Evolutionary conservation across 805 yeast genomes (phyloP).

Genomic region (Kazachstania psychrophila): DNA sequence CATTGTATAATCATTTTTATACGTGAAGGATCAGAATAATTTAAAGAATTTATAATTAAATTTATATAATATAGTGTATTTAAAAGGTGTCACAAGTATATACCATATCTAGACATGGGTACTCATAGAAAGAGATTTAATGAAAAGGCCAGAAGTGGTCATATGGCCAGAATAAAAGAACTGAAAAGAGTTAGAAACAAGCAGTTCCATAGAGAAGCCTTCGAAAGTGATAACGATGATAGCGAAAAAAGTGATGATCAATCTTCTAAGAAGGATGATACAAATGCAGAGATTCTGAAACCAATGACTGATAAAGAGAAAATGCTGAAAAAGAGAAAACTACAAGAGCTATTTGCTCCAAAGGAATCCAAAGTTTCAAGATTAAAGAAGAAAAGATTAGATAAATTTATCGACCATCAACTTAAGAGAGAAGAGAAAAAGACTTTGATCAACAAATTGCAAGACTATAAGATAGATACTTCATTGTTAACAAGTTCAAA

Average conservation of each 20-base stretch:
- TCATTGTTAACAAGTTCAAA: conserved; percentile 62
- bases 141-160: conserved; percentile 79
- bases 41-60: too few species aligned
- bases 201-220: conserved; percentile 44
- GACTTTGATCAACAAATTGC: conserved; percentile 60
- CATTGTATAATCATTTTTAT: too few species aligned
- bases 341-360: conserved; percentile 51
- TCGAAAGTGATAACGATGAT: conserved; percentile 31
- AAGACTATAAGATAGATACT: conserved; percentile 57
- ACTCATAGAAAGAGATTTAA: conserved; percentile 72
- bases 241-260: conserved; percentile 11
- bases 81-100: too few species aligned
- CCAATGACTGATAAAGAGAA: conserved; percentile 61
- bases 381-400: conserved; percentile 70
- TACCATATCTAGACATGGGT: conserved; percentile 45
- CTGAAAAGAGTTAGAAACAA: conserved; percentile 60
- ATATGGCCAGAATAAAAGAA: conserved; percentile 69
- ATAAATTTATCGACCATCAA: conserved; percentile 88
- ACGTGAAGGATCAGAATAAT: too few species aligned
- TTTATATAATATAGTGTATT: not conserved
- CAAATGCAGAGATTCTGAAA: conserved; percentile 52
- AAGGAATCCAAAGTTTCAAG: conserved; percentile 60
- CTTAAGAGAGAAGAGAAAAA: conserved; percentile 81
- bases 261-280: too few species aligned
- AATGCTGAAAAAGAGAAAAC: conserved; percentile 51